Percentiles rank a stretch among this genome's conserved stretches.
phyloP scores from a whole-genome alignment of 495 filamentous ascomycete species.

The Penicillium turbatum region DNA sequence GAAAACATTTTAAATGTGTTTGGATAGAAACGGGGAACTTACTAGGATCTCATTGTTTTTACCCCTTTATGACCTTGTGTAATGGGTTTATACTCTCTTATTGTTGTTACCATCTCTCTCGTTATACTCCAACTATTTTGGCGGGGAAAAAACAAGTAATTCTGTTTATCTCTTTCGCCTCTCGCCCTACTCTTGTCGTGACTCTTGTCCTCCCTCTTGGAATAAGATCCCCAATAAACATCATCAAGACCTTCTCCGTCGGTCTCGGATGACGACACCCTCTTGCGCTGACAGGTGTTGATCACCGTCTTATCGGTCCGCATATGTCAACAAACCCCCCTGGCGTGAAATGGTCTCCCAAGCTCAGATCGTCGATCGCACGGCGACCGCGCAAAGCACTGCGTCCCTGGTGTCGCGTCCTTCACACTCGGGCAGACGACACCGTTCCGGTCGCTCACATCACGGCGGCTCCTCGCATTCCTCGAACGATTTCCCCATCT shows the following conservation, averaged over 20 bases:
- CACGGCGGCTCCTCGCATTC: slow-evolving; percentile 69
- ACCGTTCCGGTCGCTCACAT: slow-evolving; percentile 75
- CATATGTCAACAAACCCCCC: slow-evolving; percentile 1
- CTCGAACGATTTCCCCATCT: slow-evolving; percentile 88
- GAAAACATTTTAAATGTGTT: not conserved
- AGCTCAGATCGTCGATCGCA: slow-evolving; percentile 57
- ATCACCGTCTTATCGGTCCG: slow-evolving; percentile 10
- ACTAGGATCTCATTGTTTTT: not conserved
- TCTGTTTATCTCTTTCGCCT: not conserved
- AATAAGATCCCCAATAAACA: too few relatives aligned
- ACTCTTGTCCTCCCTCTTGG: not conserved
- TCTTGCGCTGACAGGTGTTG: slow-evolving; percentile 20
- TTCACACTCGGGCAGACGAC: slow-evolving; percentile 51
- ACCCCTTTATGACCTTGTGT: not conserved
- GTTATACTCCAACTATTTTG: not conserved
- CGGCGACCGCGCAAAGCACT: slow-evolving; percentile 45
- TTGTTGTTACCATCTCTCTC: not conserved
- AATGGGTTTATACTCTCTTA: not conserved
- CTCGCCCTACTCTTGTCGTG: not conserved
- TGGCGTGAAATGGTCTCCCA: slow-evolving; percentile 63
- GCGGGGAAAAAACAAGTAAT: not conserved
- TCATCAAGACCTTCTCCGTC: not conserved
- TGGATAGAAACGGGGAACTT: slow-evolving; percentile 3
- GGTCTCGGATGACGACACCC: slow-evolving; percentile 14
- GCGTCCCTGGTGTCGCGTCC: slow-evolving; percentile 60